Percentiles rank a stretch among this genome's conserved stretches.
Evolutionary conservation across 495 filamentous ascomycete species (phyloP).

Genomic region (Aspergillus kassunensis): DNA sequence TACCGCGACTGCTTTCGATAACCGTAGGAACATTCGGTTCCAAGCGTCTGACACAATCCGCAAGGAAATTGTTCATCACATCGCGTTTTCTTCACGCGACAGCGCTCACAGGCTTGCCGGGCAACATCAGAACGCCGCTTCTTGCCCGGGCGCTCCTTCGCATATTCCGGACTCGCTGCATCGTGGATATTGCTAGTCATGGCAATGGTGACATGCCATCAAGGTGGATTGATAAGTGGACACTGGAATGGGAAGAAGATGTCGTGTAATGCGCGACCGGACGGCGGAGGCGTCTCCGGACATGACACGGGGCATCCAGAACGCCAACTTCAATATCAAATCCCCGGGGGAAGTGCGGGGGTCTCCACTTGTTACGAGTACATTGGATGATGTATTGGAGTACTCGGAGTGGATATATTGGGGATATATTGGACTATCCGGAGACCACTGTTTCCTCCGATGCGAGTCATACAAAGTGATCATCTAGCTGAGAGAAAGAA

Average conservation of each 20-base stretch:
- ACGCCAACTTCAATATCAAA: too few species aligned
- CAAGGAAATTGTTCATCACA: background rate
- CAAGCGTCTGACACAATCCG: background rate
- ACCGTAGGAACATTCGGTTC: background rate
- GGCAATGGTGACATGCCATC: background rate
- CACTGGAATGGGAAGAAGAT: background rate
- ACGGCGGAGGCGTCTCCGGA: background rate
- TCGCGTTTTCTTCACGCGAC: background rate
- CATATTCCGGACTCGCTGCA: background rate
- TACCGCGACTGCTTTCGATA: background rate
- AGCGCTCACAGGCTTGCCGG: background rate
- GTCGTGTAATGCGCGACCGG: background rate
- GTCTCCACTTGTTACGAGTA: too few species aligned
- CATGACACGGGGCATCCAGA: background rate
- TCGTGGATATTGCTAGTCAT: background rate
- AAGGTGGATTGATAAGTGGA: background rate
- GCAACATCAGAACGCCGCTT: background rate
- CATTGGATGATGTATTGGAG: too few species aligned
- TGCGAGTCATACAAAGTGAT: too few species aligned
- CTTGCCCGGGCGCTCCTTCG: background rate
- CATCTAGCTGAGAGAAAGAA: too few species aligned
- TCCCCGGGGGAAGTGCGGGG: too few species aligned
- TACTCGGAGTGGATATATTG: too few species aligned
- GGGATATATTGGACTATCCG: too few species aligned
- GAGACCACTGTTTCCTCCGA: too few species aligned